A percentile compares a stretch with the other conserved stretches of the same genome.
phyloP scores from a whole-genome alignment of 1,139 yeast species.

The Pichia cactophila region DNA sequence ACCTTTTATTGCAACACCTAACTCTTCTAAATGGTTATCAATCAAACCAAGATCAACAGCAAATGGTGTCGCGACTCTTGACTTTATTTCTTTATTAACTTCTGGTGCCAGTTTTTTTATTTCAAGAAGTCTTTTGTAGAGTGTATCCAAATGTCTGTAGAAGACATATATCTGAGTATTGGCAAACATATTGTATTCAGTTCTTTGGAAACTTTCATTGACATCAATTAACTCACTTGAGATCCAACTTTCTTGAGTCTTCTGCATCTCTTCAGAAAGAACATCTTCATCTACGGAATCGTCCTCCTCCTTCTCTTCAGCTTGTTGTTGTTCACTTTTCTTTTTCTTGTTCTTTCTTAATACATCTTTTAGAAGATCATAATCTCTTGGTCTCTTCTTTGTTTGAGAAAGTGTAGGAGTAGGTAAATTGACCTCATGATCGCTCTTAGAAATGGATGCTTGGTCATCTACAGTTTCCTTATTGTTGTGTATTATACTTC shows the following conservation, averaged over 20 bases:
- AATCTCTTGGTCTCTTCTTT: constrained; percentile 36
- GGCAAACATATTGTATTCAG: constrained; percentile 70
- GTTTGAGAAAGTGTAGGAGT: constrained; percentile 24
- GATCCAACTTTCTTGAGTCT: constrained; percentile 63
- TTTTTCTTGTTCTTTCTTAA: constrained; percentile 52
- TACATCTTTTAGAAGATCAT: constrained; percentile 68
- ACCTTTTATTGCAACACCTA: constrained; percentile 68
- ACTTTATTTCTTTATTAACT: constrained; percentile 65
- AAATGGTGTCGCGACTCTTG: constrained; percentile 65
- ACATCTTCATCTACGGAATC: constrained; percentile 21
- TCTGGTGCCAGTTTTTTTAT: constrained; percentile 59
- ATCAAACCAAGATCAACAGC: constrained; percentile 82
- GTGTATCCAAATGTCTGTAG: constrained; percentile 75
- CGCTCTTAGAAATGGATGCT: constrained; percentile 15
- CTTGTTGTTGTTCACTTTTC: constrained; percentile 26
- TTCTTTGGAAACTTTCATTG: constrained; percentile 30
- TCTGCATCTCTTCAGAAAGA: constrained; percentile 40
- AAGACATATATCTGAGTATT: constrained; percentile 90
- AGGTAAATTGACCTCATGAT: constrained; percentile 7
- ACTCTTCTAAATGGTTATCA: constrained; percentile 73
- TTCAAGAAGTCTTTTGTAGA: constrained; percentile 73
- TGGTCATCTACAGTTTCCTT: constrained; percentile 6
- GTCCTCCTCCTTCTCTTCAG: constrained; percentile 19
- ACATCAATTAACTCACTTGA: constrained; percentile 24
- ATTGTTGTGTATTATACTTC: constrained; percentile 15